Percentiles rank a stretch among this genome's conserved stretches.
phyloP scores from a whole-genome alignment of 208 protist species.

The Acanthamoeba healyi region DNA sequence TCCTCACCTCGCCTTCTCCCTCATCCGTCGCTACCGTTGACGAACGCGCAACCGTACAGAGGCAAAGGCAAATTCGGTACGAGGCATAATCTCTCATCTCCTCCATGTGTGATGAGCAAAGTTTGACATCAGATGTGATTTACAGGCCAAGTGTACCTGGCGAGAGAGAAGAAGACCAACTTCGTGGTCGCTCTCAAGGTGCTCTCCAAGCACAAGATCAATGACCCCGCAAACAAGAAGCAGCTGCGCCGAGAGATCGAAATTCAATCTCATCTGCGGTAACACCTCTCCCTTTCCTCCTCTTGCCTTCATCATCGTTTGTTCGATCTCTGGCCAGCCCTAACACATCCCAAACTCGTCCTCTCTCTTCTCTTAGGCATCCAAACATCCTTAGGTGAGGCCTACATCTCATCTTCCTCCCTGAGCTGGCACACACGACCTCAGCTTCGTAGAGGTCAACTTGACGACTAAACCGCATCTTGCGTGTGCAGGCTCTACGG shows the following conservation, averaged over 20 bases:
- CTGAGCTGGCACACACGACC: neutral
- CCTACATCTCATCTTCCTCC: neutral
- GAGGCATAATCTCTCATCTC: neutral
- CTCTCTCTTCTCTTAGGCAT: conserved; percentile 86
- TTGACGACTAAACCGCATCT: too few relatives aligned
- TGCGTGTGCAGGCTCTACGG: conserved; percentile 90
- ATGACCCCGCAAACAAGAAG: conserved; percentile 95
- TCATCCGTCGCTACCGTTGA: too few relatives aligned
- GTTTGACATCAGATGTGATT: neutral
- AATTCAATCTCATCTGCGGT: conserved; percentile 98
- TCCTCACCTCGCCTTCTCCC: neutral
- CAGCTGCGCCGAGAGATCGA: conserved; percentile 99
- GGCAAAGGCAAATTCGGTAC: conserved; percentile 42
- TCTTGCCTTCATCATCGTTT: neutral
- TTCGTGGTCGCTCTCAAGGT: conserved; percentile 98
- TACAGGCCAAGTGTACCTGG: conserved; percentile 98
- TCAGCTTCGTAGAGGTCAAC: neutral
- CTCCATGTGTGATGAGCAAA: neutral
- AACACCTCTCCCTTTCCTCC: neutral
- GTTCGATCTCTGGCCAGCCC: too few relatives aligned
- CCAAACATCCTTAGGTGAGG: conserved; percentile 96
- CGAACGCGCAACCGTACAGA: neutral
- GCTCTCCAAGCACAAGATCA: conserved; percentile 95
- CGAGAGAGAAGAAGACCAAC: conserved; percentile 96
- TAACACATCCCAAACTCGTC: neutral